Evolutionary conservation across 352 stramenopile genomes (phyloP).

Genomic region (Pilasporangium apinafurcum): DNA sequence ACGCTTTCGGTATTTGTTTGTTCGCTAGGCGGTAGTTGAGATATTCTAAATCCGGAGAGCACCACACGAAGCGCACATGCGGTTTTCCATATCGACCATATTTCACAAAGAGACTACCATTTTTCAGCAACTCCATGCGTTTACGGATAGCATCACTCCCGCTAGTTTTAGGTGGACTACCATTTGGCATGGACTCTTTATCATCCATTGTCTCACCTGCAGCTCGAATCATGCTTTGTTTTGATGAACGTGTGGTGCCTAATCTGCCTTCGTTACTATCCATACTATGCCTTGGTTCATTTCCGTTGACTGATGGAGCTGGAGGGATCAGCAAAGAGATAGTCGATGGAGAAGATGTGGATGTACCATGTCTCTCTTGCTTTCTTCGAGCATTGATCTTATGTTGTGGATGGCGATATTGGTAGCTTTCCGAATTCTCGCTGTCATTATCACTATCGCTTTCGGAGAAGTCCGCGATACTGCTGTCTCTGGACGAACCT

Average conservation of each 20-base stretch:
- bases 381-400: too few species aligned
- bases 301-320: too few species aligned
- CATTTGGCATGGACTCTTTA: too few species aligned
- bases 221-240: too few species aligned
- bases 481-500: constrained; percentile 1
- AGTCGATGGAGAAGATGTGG: too few species aligned
- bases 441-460: constrained; percentile 40
- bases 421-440: constrained; percentile 7
- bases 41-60: constrained; percentile 64
- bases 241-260: too few species aligned
- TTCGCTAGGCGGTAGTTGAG: constrained; percentile 64
- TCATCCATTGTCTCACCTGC: too few species aligned
- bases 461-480: constrained; percentile 13
- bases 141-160: constrained; percentile 55
- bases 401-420: constrained; percentile 13
- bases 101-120: constrained; percentile 72
- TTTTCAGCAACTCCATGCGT: constrained; percentile 65
- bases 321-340: too few species aligned
- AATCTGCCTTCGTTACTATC: too few species aligned
- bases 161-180: constrained; percentile 11
- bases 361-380: too few species aligned
- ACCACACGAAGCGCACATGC: constrained; percentile 80
- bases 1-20: constrained; percentile 37
- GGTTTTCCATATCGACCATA: constrained; percentile 70
- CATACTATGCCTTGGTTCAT: too few species aligned